Conservation (phyloP, 345 rosid species). For the Trapa incisa region DNA sequence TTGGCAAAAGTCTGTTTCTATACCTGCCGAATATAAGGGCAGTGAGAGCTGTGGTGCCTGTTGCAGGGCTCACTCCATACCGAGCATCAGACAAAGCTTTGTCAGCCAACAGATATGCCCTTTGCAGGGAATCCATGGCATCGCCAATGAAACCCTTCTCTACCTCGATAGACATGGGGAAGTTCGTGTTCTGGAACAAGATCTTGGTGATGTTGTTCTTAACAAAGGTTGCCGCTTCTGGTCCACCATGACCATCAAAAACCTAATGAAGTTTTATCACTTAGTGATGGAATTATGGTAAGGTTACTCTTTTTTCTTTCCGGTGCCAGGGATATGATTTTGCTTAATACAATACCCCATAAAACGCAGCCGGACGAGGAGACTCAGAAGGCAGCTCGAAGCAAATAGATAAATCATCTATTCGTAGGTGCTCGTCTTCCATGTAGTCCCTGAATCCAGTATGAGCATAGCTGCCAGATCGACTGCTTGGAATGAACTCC, state of each 20-base stretch:
- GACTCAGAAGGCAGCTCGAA: slow-evolving; percentile 30
- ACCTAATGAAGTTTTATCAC: slow-evolving; percentile 19
- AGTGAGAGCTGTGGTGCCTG: slow-evolving; percentile 77
- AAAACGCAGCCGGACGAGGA: slow-evolving; percentile 50
- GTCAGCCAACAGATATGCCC: slow-evolving; percentile 63
- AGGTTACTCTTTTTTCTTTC: no score
- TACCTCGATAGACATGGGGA: slow-evolving; percentile 45
- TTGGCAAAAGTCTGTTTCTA: not conserved
- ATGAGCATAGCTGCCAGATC: slow-evolving; percentile 51
- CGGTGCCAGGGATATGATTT: not conserved
- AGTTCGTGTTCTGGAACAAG: slow-evolving; percentile 42
- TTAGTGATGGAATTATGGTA: slow-evolving; percentile 1
- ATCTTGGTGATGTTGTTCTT: slow-evolving; percentile 34
- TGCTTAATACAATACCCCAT: slow-evolving; percentile 44
- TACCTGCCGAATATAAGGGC: slow-evolving; percentile 66
- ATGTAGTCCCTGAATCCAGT: slow-evolving; percentile 44
- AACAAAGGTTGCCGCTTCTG: slow-evolving; percentile 56
- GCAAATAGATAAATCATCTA: slow-evolving; percentile 42
- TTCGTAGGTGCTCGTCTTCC: slow-evolving; percentile 60
- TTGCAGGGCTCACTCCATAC: slow-evolving; percentile 36
- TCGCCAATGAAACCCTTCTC: slow-evolving; percentile 33
- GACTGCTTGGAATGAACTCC: slow-evolving; percentile 40
- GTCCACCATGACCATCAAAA: slow-evolving; percentile 93
- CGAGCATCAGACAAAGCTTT: slow-evolving; percentile 49
- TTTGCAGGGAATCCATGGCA: slow-evolving; percentile 40